phyloP scores from a whole-genome alignment of 2,329 filamentous ascomycete genomes.

The Phyllosticta citrichinensis region DNA sequence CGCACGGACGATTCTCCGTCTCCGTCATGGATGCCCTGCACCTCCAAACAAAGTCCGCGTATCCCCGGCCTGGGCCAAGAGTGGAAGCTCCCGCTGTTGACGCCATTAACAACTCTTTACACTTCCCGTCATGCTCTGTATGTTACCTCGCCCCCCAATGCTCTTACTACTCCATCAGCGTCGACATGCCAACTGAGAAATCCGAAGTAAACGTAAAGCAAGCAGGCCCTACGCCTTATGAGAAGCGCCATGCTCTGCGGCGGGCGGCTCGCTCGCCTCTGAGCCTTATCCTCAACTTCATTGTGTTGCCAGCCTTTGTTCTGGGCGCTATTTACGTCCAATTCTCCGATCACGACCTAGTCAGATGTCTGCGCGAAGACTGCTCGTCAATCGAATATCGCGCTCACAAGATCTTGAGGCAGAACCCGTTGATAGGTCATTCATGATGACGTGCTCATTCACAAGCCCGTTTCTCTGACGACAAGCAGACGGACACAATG shows the following conservation, averaged over 20 bases:
- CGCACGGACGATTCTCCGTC: not conserved
- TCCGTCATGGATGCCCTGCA: not conserved
- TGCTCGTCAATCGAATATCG: conserved; percentile 18
- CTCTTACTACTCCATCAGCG: not conserved
- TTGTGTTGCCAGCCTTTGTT: conserved; percentile 3
- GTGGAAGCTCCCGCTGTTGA: not conserved
- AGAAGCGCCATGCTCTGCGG: conserved; percentile 3
- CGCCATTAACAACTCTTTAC: not conserved
- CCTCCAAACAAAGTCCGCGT: not conserved
- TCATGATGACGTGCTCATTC: not conserved
- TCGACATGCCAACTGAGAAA: not conserved
- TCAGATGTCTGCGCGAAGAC: not conserved
- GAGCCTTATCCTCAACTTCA: conserved; percentile 5
- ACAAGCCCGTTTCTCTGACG: conserved; percentile 13
- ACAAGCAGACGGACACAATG: conserved; percentile 71
- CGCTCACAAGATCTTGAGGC: conserved; percentile 24
- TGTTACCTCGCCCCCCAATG: not conserved
- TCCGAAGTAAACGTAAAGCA: not conserved
- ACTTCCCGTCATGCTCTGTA: not conserved
- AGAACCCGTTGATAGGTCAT: conserved; percentile 32
- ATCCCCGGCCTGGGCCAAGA: not conserved
- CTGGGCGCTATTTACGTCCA: not conserved
- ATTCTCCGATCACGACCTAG: not conserved
- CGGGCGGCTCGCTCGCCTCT: conserved; percentile 3
- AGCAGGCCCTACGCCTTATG: not conserved